These are phyloP conservation scores for Amylostereum chailletii DNA, from an alignment of 1,284 basidiomycete genomes.

Conservation along the genomic window DNA sequence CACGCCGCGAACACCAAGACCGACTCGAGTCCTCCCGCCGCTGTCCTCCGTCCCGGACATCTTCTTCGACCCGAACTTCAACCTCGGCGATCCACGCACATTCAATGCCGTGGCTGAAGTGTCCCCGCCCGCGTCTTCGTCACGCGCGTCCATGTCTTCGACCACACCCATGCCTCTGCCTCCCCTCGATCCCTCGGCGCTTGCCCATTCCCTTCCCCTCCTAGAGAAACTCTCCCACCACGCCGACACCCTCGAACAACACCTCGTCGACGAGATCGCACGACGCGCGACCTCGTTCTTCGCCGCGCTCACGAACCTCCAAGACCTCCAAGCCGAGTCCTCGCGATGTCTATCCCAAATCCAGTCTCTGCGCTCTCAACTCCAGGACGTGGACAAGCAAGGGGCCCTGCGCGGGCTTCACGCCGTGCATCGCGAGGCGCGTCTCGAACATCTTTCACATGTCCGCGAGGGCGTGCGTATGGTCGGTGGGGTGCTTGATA, in stretches of 20 bases:
- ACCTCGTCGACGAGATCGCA: constrained; percentile 90
- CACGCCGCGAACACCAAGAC: constrained; percentile 25
- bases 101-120: constrained; percentile 78
- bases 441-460: constrained; percentile 38
- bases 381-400: constrained; percentile 72
- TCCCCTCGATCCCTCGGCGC: constrained; percentile 43
- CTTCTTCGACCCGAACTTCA: constrained; percentile 76
- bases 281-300: constrained; percentile 92
- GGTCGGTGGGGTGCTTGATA: constrained; percentile 67
- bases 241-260: constrained; percentile 91
- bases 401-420: constrained; percentile 73
- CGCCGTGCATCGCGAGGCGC: constrained; percentile 52
- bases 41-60: constrained; percentile 74
- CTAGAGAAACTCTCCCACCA: constrained; percentile 92
- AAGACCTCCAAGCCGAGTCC: constrained; percentile 87
- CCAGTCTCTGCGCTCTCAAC: constrained; percentile 58
- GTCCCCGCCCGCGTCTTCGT: constrained; percentile 3
- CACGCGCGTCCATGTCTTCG: constrained; percentile 2
- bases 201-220: constrained; percentile 63
- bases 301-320: constrained; percentile 88
- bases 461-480: constrained; percentile 59
- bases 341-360: constrained; percentile 77
- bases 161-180: constrained; percentile 11
- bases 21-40: constrained; percentile 44
- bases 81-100: constrained; percentile 78